Evolutionary conservation across 371 early-diverging fungal genomes (phyloP).

Genomic region (Rhizopus sp.): DNA sequence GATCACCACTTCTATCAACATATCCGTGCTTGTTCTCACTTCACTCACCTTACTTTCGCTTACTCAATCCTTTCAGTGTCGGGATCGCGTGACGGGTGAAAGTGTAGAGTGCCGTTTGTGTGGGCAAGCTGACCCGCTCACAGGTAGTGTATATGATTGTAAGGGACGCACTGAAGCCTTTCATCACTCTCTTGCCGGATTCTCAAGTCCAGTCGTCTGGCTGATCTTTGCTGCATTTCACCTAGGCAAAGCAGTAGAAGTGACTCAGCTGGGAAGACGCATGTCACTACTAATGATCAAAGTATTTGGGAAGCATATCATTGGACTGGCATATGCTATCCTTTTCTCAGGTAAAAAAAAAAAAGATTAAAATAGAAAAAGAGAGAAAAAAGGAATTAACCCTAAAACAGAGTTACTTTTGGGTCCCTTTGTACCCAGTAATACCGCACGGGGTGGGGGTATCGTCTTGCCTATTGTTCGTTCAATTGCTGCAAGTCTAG

Average conservation of each 20-base stretch:
- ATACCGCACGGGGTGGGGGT: slow-evolving; percentile 77
- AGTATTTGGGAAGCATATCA: slow-evolving; percentile 53
- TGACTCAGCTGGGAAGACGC: slow-evolving; percentile 60
- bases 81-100: slow-evolving; percentile 45
- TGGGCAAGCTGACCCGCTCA: slow-evolving; percentile 34
- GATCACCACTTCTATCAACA: slow-evolving; percentile 57
- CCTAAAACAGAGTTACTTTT: slow-evolving; percentile 56
- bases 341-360: slow-evolving; percentile 46
- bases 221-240: slow-evolving; percentile 74
- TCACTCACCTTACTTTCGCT: slow-evolving; percentile 55
- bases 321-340: slow-evolving; percentile 66
- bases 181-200: slow-evolving; percentile 57
- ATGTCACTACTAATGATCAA: slow-evolving; percentile 57
- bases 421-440: slow-evolving; percentile 74
- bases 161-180: slow-evolving; percentile 59
- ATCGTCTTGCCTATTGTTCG: slow-evolving; percentile 69
- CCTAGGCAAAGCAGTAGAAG: slow-evolving; percentile 66
- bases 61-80: slow-evolving; percentile 63
- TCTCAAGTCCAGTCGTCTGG: slow-evolving; percentile 66
- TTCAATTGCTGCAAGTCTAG: slow-evolving; percentile 59
- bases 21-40: slow-evolving; percentile 56
- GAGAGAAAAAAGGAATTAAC: no score
- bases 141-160: slow-evolving; percentile 45
- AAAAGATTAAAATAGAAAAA: neutral
- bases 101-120: slow-evolving; percentile 59